These are phyloP conservation scores for Apiotrichum gracile DNA, from an alignment of 1,284 basidiomycete species.

Conservation along the genomic window DNA sequence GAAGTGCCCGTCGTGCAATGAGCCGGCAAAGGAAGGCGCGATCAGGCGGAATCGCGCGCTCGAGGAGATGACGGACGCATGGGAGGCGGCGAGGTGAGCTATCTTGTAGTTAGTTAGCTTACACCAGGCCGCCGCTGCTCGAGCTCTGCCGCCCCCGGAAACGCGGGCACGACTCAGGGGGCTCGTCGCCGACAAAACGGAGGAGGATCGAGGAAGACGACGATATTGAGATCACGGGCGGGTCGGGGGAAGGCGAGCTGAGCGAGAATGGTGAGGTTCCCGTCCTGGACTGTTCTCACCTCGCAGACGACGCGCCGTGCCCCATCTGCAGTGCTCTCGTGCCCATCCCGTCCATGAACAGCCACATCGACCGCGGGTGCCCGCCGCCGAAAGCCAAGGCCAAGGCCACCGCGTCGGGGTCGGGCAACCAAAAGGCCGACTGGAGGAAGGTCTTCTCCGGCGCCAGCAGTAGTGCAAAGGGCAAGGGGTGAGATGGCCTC, in stretches of 20 bases:
- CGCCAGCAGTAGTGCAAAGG: constrained; percentile 15
- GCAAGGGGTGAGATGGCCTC: constrained; percentile 13
- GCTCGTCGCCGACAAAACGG: neutral
- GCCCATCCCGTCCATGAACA: constrained; percentile 34
- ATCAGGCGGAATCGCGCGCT: constrained; percentile 40
- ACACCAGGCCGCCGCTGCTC: constrained; percentile 12
- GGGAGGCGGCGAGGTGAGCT: constrained; percentile 39
- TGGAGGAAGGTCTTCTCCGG: constrained; percentile 46
- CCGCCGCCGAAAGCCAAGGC: constrained; percentile 28
- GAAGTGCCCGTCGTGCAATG: constrained; percentile 37
- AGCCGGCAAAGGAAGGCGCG: constrained; percentile 29
- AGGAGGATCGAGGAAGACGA: constrained; percentile 4
- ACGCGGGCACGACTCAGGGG: neutral
- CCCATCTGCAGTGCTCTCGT: constrained; percentile 36
- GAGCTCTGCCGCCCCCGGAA: constrained; percentile 9
- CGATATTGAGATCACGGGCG: constrained; percentile 4
- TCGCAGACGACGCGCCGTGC: constrained; percentile 36
- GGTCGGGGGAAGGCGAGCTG: constrained; percentile 20
- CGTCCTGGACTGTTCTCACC: neutral
- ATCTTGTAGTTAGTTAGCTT: neutral
- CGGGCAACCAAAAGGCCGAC: constrained; percentile 37
- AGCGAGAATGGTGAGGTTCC: constrained; percentile 31
- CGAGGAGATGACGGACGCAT: constrained; percentile 43
- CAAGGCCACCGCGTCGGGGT: constrained; percentile 7
- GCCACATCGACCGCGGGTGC: constrained; percentile 43